Evolutionary conservation across 2,329 filamentous ascomycete genomes (phyloP), one percentile per base, ranked within the genome.

Genomic region (Cryphonectria radicalis): DNA sequence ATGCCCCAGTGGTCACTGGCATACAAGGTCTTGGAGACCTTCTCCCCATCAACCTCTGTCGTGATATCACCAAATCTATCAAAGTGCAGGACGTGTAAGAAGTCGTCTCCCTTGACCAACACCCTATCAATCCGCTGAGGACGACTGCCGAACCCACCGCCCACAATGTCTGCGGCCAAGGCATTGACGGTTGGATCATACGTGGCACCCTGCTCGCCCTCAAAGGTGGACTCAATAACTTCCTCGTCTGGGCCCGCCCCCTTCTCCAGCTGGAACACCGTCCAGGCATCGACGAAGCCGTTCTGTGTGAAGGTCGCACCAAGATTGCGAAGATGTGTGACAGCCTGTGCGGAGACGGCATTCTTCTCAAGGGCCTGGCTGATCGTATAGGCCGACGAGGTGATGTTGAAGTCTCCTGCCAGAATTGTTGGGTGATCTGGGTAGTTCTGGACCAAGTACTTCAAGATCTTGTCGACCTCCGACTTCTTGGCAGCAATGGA

Each of bases 71-170:
- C 90, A 76, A 92, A 91, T 76, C 85, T 83, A 74, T 89, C 89
- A 79, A 90, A 91, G 0, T 80, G 77, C 3, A 76, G 76, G 6
- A 87, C 78, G 22, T 78, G 75, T 7, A 87, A 77, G 2, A 77
- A 57, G 4, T 78, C 82, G 22, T 81, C 79, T 8, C 81, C 80
- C 62, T 83, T 86, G 46, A 89, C 78, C 3, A 91, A 78, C 62
- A 92, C 89, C 46, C 90, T 84, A 75, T 92, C 90, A 72, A 92
- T 92, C 64, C 91, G 81, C 76, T 92, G 90, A 1, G 90, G 89
- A 28, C 88, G 83, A 74, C 85, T 85, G 64, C 87, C 84, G 63
- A 82, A 78, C 1, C 84, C 83, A 63, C 77, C 81, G 3, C 82
- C 82, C 1, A 86, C 84, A 4, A 84, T 84, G 14, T 82, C 80